Evolutionary conservation across 495 filamentous ascomycete species (phyloP), one percentile per base, ranked within the genome.

Genomic region (Recurvomyces mirabilis): DNA sequence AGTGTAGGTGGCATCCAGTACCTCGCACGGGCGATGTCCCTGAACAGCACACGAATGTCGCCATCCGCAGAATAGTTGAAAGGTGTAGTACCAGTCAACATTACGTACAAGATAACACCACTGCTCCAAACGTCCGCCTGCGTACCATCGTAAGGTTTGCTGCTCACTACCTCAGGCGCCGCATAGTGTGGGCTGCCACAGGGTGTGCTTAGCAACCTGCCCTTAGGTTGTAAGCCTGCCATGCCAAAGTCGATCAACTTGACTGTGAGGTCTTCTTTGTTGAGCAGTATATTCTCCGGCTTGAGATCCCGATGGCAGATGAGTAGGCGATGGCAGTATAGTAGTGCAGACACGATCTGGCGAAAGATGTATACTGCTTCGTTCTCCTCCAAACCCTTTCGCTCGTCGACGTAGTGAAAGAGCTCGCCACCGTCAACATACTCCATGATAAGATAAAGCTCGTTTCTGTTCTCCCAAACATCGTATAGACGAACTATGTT

Each of bases 221-320:
- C 74, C 12, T 70, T 66, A 21, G 93, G 89, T 51, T 95, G 89
- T 22, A 96, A 65, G 11, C 87, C 87, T 14, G 93, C 91, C 87
- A 99, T 94, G 14, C 91, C 89, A 61, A 96, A 99, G 61, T 99
- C 91, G 24, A 85, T 88, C 28, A 99, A 75, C 62, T 96, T 96
- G 61, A 95, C 71, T 33, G 83, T 77, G 28, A 54, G 29, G 18
- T 71, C 69, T 11, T 77, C 62, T 5, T 61, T 62, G 45, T 87
- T 84, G 21, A 99, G 62, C 13, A 99, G 68, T 29, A 98, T 94
- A 54, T 99, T 99, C 64, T 99, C 91, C 0, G 87, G 91, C 65
- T 99, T 99, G 24, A 99, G 66, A 49, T 99, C 91, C 20, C 91
- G 82, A 57, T 99, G 91, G 60, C 87, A 93, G 47, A 99, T 94